Percentiles rank a stretch among this genome's conserved stretches.
Conservation (phyloP, 1,284 basidiomycete species). For the Pseudozyma pruni region DNA sequence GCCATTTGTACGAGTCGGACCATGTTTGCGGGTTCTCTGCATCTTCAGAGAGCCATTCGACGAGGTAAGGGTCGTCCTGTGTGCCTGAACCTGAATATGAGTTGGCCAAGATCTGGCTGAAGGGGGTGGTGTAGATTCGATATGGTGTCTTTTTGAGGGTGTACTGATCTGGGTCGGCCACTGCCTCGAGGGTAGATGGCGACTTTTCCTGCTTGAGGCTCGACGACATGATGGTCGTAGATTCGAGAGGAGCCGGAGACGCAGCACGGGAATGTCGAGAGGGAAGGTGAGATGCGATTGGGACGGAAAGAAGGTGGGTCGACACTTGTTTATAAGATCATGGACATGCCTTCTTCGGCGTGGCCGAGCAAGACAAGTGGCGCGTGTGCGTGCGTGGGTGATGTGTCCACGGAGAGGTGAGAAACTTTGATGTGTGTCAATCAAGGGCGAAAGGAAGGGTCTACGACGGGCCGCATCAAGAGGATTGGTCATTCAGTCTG, state of each 20-base stretch:
- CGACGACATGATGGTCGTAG: constrained; percentile 23
- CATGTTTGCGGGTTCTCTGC: constrained; percentile 49
- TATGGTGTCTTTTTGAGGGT: constrained; percentile 47
- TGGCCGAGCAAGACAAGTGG: no score
- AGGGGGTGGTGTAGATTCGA: constrained; percentile 66
- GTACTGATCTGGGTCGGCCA: constrained; percentile 23
- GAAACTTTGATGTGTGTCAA: no score
- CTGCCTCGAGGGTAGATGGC: constrained; percentile 1
- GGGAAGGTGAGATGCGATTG: neutral
- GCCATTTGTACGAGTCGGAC: constrained; percentile 46
- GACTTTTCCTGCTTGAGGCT: neutral
- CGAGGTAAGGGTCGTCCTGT: constrained; percentile 68
- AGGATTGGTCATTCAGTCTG: no score
- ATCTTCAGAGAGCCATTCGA: constrained; percentile 59
- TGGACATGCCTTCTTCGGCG: no score
- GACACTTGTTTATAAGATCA: no score
- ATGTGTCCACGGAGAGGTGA: no score
- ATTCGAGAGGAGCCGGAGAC: neutral
- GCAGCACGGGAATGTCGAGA: neutral
- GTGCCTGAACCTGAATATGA: constrained; percentile 69
- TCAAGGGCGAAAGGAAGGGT: no score
- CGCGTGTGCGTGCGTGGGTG: no score
- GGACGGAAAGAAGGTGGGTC: neutral
- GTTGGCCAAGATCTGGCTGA: constrained; percentile 65
- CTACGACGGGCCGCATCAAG: no score